Evolutionary conservation across 2,329 filamentous ascomycete species (phyloP).

Genomic region (Clarireedia sp.): DNA sequence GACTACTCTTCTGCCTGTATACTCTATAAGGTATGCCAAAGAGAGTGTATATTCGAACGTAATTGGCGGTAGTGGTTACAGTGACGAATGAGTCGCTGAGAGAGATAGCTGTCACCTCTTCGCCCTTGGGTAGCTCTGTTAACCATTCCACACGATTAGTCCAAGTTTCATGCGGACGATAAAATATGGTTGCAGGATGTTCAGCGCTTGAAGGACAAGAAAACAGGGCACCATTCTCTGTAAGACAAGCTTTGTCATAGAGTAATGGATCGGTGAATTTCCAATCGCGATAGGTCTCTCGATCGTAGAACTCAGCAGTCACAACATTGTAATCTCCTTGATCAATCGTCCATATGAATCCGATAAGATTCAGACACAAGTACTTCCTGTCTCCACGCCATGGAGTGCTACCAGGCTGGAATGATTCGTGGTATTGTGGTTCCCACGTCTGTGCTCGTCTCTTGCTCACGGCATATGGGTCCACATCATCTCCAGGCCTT

Average conservation of each 20-base stretch:
- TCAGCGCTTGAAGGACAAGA: slow-evolving; percentile 65
- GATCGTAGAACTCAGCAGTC: slow-evolving; percentile 95
- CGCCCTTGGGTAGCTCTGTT: slow-evolving; percentile 77
- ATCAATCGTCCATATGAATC: slow-evolving; percentile 94
- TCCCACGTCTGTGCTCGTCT: slow-evolving; percentile 26
- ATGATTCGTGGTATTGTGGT: slow-evolving; percentile 70
- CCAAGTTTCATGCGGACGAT: slow-evolving; percentile 95
- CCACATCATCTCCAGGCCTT: slow-evolving; percentile 42
- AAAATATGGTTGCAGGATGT: slow-evolving; percentile 75
- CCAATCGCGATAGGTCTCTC: slow-evolving; percentile 84
- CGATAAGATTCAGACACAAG: slow-evolving; percentile 84
- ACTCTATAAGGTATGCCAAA: slow-evolving; percentile 86
- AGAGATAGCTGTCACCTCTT: slow-evolving; percentile 79
- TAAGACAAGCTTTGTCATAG: slow-evolving; percentile 92
- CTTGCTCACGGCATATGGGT: slow-evolving; percentile 37
- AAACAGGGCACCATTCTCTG: slow-evolving; percentile 78
- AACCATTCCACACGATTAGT: slow-evolving; percentile 75
- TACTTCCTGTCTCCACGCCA: slow-evolving; percentile 95
- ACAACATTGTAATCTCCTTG: slow-evolving; percentile 91
- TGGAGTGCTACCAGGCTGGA: slow-evolving; percentile 90
- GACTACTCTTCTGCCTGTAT: slow-evolving; percentile 83
- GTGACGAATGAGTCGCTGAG: slow-evolving; percentile 87
- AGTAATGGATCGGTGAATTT: slow-evolving; percentile 95
- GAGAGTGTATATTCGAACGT: slow-evolving; percentile 86
- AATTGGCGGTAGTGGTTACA: slow-evolving; percentile 77